Evolutionary conservation across 2,329 filamentous ascomycete species (phyloP).

Genomic region (Epichloe sylvatica): DNA sequence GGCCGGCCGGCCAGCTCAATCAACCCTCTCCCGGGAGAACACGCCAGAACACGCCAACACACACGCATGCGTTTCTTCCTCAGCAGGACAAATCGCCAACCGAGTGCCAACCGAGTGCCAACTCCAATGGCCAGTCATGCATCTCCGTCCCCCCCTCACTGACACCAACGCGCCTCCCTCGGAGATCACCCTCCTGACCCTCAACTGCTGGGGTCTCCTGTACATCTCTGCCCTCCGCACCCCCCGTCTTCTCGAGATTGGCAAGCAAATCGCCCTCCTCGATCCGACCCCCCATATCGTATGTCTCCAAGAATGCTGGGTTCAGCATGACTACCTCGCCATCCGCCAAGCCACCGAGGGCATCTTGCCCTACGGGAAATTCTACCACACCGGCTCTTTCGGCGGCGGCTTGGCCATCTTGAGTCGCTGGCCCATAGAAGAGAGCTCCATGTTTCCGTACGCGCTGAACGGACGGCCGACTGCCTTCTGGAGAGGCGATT

Average conservation of each 20-base stretch:
- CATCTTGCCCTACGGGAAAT: constrained; percentile 79
- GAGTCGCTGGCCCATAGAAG: constrained; percentile 82
- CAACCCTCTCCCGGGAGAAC: neutral
- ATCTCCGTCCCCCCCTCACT: neutral
- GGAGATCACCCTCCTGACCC: constrained; percentile 65
- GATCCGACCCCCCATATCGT: constrained; percentile 67
- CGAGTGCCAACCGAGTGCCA: neutral
- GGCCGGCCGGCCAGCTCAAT: neutral
- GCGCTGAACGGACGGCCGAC: constrained; percentile 87
- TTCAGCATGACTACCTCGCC: constrained; percentile 64
- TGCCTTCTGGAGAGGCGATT: constrained; percentile 88
- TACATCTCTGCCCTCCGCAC: constrained; percentile 65
- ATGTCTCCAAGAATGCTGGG: constrained; percentile 92
- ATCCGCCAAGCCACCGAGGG: constrained; percentile 61
- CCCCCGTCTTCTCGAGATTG: constrained; percentile 72
- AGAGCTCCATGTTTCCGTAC: constrained; percentile 75
- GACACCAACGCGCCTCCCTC: constrained; percentile 25
- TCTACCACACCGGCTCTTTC: constrained; percentile 81
- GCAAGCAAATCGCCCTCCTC: constrained; percentile 56
- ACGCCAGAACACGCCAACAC: no score
- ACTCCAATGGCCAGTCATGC: neutral
- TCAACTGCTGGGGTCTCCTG: constrained; percentile 97
- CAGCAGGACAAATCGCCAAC: neutral
- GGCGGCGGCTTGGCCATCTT: constrained; percentile 81
- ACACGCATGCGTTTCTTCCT: neutral